These are phyloP conservation scores for Entelexis sorbosivorans DNA, from an alignment of 1,139 yeast genomes.

Conservation along the genomic window DNA sequence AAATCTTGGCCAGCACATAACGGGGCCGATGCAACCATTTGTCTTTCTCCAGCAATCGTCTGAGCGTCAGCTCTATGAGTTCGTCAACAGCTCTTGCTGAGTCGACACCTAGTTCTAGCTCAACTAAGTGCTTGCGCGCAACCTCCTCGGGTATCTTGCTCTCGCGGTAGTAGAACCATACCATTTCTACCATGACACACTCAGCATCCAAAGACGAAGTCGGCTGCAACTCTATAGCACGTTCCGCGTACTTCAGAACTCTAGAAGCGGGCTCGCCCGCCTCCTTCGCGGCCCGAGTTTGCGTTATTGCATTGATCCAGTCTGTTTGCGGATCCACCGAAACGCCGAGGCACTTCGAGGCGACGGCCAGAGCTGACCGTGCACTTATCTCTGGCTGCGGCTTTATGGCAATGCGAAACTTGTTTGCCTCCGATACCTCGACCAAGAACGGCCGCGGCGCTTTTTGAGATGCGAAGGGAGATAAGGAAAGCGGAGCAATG, in stretches of 20 bases:
- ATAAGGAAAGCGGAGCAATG: slow-evolving; percentile 13
- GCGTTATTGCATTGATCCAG: slow-evolving; percentile 11
- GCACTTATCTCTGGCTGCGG: neutral
- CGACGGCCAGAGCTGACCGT: neutral
- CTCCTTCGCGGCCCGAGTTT: slow-evolving; percentile 36
- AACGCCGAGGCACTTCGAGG: slow-evolving; percentile 6
- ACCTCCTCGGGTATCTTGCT: neutral
- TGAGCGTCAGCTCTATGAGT: slow-evolving; percentile 23
- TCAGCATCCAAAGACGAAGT: slow-evolving; percentile 4
- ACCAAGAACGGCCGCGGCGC: slow-evolving; percentile 13
- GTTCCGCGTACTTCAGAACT: slow-evolving; percentile 25
- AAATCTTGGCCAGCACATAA: slow-evolving; percentile 58
- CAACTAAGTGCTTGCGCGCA: neutral
- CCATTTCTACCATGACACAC: slow-evolving; percentile 3
- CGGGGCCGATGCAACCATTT: slow-evolving; percentile 89
- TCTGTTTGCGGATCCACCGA: slow-evolving; percentile 5
- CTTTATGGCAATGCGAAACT: slow-evolving; percentile 7
- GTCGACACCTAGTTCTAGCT: neutral
- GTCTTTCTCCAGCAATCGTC: slow-evolving; percentile 55
- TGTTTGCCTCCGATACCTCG: slow-evolving; percentile 1
- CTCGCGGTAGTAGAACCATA: slow-evolving; percentile 2
- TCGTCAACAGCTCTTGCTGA: neutral
- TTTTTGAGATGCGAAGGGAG: slow-evolving; percentile 6
- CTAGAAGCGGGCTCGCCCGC: slow-evolving; percentile 23
- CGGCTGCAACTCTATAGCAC: slow-evolving; percentile 21